Base-by-base conservation (phyloP, 192 early-diverging fungal genomes). In the Backusella luteola region DNA sequence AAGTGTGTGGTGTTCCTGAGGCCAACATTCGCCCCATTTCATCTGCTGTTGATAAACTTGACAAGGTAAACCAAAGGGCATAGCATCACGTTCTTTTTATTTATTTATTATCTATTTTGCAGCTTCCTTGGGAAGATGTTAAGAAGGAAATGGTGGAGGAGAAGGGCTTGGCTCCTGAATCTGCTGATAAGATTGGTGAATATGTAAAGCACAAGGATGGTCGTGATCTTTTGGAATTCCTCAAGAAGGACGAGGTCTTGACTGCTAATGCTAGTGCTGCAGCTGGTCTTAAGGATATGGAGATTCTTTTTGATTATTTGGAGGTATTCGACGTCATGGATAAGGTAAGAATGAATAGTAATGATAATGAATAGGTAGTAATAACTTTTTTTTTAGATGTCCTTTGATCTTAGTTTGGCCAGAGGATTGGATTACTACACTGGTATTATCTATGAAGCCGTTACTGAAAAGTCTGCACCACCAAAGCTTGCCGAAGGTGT, bases 351-450 rank as follows among this genome's bases (percentile, higher is more conserved):
- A 82, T 88, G 49, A 84, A 80, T 56, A 85, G 82, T 34, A 46
- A 63, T 68, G 68, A 21, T 72, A n/a, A 67, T 52, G 17, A 8
- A 42, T 67, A 52, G 14, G 2, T 34, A 15, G 46, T 23, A 49
- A 56, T 56, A 9, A 11, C 53, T 8, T 56, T 56, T 56, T 21
- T 3, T 38, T 34, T 44, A 88, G 85, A 90, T 97, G 49, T 93
- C 92, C 3, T 97, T 99, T 79, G 98, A 99, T 81, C 88, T 99
- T 73, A 93, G 91, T 69, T 87, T 99, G 78, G 98, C 97, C n/a
- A 91, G 98, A 49, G 98, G 98, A 34, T 80, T 99, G 49, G 98
- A 99, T 81, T 99, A 99, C 83, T 99, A 99, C 86, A 99, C 98
- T 44, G 98, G 98, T 34, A 91, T 98, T 67, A 99, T 99, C 79